Percentiles rank a stretch among this genome's conserved stretches.
Evolutionary conservation across 495 filamentous ascomycete species (phyloP).

Genomic region (Venustampulla echinocandica): DNA sequence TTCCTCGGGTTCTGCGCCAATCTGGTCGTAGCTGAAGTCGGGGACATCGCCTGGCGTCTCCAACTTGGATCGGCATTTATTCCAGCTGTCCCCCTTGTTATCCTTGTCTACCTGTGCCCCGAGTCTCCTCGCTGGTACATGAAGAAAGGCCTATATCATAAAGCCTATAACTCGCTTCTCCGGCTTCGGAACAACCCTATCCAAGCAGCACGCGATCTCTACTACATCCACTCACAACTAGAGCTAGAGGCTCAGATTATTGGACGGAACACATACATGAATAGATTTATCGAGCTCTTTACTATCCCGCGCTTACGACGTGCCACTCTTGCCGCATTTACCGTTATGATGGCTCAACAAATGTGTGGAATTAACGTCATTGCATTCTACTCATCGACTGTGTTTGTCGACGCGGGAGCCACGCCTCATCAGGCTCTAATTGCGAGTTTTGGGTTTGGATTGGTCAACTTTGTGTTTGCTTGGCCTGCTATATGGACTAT

Average conservation of each 20-base stretch:
- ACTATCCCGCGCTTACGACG: slow-evolving; percentile 51
- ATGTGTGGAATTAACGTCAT: slow-evolving; percentile 77
- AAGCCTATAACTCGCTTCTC: slow-evolving; percentile 55
- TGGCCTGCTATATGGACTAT: slow-evolving; percentile 79
- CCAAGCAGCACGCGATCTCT: slow-evolving; percentile 70
- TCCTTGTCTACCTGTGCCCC: slow-evolving; percentile 65
- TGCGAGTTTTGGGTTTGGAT: slow-evolving; percentile 69
- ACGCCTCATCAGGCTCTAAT: slow-evolving; percentile 50
- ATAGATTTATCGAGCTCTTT: slow-evolving; percentile 48
- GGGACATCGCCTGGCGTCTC: slow-evolving; percentile 60
- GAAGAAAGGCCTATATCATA: slow-evolving; percentile 52
- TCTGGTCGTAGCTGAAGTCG: slow-evolving; percentile 49
- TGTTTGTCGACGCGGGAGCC: slow-evolving; percentile 59
- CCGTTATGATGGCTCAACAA: slow-evolving; percentile 73
- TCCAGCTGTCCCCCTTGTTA: slow-evolving; percentile 57
- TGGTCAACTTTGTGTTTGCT: slow-evolving; percentile 78
- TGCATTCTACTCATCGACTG: slow-evolving; percentile 74
- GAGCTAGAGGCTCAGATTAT: slow-evolving; percentile 38
- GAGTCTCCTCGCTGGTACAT: slow-evolving; percentile 59
- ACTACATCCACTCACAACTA: slow-evolving; percentile 58
- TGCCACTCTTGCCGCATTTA: slow-evolving; percentile 51
- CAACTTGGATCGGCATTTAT: slow-evolving; percentile 75
- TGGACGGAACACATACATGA: slow-evolving; percentile 33
- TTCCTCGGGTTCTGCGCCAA: slow-evolving; percentile 65
- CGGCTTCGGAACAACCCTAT: slow-evolving; percentile 54